These are phyloP conservation scores for Lablab purpureus DNA, from an alignment of 306 rosid genomes.

Conservation along the genomic window DNA sequence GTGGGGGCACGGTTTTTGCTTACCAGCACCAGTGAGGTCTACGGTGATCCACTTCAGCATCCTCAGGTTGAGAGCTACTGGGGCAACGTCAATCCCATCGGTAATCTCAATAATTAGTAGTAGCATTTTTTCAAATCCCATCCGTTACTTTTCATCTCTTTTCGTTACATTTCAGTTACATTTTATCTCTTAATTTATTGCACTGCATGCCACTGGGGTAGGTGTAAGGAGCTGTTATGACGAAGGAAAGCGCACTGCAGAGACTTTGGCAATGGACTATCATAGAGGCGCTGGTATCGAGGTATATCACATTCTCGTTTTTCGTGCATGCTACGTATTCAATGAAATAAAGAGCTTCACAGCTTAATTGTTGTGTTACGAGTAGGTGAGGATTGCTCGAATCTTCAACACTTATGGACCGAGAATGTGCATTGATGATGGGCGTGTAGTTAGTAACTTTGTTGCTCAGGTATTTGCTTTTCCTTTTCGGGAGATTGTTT, in stretches of 20 bases:
- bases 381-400: slow-evolving; percentile 87
- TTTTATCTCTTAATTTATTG: neutral
- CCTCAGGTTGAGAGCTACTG: slow-evolving; percentile 93
- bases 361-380: neutral
- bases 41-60: slow-evolving; percentile 94
- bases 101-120: slow-evolving; percentile 35
- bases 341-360: neutral
- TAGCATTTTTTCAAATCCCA: too few species aligned
- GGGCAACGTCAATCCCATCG: slow-evolving; percentile 98
- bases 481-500: neutral
- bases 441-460: slow-evolving; percentile 93
- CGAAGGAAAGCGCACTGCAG: slow-evolving; percentile 96
- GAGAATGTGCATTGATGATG: slow-evolving; percentile 91
- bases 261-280: slow-evolving; percentile 89
- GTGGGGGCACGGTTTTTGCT: slow-evolving; percentile 85
- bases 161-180: neutral
- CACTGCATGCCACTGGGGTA: slow-evolving; percentile 19
- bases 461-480: slow-evolving; percentile 78
- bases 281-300: slow-evolving; percentile 95
- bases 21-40: slow-evolving; percentile 94
- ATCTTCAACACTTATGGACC: slow-evolving; percentile 94
- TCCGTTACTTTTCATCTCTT: too few species aligned
- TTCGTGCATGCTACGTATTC: neutral
- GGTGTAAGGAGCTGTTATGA: slow-evolving; percentile 97
- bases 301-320: slow-evolving; percentile 47